phyloP scores from a whole-genome alignment of 2,329 filamentous ascomycete genomes.

The Dothiorella sarmentorum region DNA sequence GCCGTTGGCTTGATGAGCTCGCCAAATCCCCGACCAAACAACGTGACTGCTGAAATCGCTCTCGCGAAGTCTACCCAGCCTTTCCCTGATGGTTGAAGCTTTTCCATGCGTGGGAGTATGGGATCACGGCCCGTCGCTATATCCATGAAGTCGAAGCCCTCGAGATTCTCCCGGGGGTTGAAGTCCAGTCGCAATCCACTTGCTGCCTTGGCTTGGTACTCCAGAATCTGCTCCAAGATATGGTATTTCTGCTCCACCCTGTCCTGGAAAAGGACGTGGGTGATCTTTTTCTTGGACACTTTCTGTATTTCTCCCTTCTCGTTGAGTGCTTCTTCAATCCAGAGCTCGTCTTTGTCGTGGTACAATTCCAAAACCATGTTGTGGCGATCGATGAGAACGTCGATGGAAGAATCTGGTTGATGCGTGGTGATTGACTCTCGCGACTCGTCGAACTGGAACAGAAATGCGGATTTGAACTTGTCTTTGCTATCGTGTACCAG shows the following conservation, averaged over 20 bases:
- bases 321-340: too few species aligned
- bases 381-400: too few species aligned
- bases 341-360: too few species aligned
- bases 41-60: background rate
- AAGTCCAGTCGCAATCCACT: too few species aligned
- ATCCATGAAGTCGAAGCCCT: background rate
- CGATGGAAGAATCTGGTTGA: too few species aligned
- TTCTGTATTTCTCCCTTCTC: background rate
- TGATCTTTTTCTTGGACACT: background rate
- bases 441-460: too few species aligned
- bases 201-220: too few species aligned
- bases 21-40: background rate
- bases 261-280: background rate
- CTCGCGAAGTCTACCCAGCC: background rate
- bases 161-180: background rate
- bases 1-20: background rate
- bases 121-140: too few species aligned
- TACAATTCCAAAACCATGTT: too few species aligned
- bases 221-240: background rate
- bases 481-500: background rate
- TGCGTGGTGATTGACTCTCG: too few species aligned
- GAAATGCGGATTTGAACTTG: background rate
- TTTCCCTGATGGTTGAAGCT: background rate
- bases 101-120: background rate
- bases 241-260: background rate